phyloP scores from a whole-genome alignment of 208 protist genomes.

The Giardia muris region DNA sequence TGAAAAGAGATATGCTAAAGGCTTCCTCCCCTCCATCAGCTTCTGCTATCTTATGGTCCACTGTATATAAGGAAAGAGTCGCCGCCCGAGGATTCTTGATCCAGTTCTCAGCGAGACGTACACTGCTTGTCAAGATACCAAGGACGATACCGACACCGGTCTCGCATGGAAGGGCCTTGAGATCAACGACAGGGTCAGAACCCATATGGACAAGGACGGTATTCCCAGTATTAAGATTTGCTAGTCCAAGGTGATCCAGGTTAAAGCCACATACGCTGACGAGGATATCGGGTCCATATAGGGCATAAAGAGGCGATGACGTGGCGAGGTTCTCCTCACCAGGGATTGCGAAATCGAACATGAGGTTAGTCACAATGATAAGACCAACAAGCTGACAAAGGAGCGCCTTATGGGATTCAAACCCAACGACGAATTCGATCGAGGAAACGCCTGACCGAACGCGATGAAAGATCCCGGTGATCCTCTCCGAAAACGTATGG shows the following conservation, averaged over 20 bases:
- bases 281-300: neutral
- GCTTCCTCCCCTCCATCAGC: neutral
- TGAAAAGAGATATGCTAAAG: neutral
- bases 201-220: neutral
- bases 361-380: neutral
- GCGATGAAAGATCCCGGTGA: neutral
- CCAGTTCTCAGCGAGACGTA: neutral
- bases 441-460: neutral
- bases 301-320: neutral
- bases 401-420: neutral
- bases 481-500: neutral
- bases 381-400: neutral
- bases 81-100: neutral
- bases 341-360: neutral
- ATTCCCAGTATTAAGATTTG: neutral
- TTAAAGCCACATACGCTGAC: neutral
- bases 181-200: neutral
- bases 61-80: neutral
- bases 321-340: neutral
- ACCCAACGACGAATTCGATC: neutral
- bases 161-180: neutral
- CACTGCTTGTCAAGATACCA: neutral
- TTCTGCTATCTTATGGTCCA: neutral
- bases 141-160: neutral
- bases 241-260: neutral